These are phyloP conservation scores for Fusarium nematophilum DNA, from an alignment of 2,329 filamentous ascomycete species.

Conservation along the genomic window DNA sequence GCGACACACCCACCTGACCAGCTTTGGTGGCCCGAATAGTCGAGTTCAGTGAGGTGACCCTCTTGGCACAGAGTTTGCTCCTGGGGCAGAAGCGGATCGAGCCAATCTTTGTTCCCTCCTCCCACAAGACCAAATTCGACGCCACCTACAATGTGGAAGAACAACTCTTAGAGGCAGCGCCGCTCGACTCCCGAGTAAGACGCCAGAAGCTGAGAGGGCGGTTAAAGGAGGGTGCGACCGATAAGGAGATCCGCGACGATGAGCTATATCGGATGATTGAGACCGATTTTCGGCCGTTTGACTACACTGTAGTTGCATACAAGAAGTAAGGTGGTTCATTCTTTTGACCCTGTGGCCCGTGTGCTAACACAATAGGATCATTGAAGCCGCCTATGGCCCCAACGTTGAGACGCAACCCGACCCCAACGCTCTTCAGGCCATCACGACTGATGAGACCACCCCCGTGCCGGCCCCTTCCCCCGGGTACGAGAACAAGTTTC, in stretches of 20 bases:
- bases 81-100: slow-evolving; percentile 89
- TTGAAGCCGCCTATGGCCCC: slow-evolving; percentile 43
- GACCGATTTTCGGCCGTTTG: slow-evolving; percentile 91
- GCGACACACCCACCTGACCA: too few species aligned
- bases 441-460: slow-evolving; percentile 64
- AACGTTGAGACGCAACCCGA: slow-evolving; percentile 25
- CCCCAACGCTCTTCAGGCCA: slow-evolving; percentile 54
- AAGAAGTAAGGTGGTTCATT: slow-evolving; percentile 68
- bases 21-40: too few species aligned
- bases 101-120: slow-evolving; percentile 91
- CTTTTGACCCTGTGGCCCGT: not conserved
- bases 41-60: too few species aligned
- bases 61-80: too few species aligned
- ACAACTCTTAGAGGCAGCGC: slow-evolving; percentile 91
- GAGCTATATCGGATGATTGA: slow-evolving; percentile 96
- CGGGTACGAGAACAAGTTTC: slow-evolving; percentile 61
- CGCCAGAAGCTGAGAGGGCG: slow-evolving; percentile 94
- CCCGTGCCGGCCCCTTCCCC: slow-evolving; percentile 56
- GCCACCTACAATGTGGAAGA: slow-evolving; percentile 98
- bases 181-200: slow-evolving; percentile 89
- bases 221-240: slow-evolving; percentile 92
- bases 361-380: slow-evolving; percentile 51
- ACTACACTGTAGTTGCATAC: slow-evolving; percentile 88
- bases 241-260: slow-evolving; percentile 93
- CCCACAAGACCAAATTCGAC: slow-evolving; percentile 99